A percentile compares a stretch with the other conserved stretches of the same genome.
phyloP scores from a whole-genome alignment of 2,329 filamentous ascomycete species.

The Aspergillus felis region DNA sequence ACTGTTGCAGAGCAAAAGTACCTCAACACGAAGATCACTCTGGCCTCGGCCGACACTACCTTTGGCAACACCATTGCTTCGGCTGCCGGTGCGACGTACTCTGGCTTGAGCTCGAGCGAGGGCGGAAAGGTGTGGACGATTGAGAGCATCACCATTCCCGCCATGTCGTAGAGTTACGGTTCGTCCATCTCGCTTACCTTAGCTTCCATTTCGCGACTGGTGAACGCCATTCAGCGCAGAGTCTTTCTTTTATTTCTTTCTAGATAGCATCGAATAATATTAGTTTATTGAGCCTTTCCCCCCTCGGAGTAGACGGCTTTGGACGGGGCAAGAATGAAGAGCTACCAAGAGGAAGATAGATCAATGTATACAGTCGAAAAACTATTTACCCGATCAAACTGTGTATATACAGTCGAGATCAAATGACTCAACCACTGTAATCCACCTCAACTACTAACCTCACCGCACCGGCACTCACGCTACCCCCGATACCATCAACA shows the following conservation, averaged over 20 bases:
- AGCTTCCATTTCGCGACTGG: no score
- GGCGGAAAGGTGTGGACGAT: constrained; percentile 39
- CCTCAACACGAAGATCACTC: constrained; percentile 38
- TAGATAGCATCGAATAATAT: neutral
- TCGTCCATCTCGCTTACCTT: neutral
- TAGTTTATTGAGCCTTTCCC: neutral
- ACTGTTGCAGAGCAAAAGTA: constrained; percentile 40
- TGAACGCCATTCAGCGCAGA: neutral
- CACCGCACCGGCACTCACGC: constrained; percentile 27
- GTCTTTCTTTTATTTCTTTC: neutral
- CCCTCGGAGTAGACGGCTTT: neutral
- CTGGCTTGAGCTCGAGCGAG: constrained; percentile 28
- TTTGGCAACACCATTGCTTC: constrained; percentile 23
- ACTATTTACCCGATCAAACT: constrained; percentile 1
- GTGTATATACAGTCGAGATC: constrained; percentile 3
- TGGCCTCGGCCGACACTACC: constrained; percentile 27
- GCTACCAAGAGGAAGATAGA: neutral
- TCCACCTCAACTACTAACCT: constrained; percentile 25
- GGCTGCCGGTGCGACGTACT: constrained; percentile 32
- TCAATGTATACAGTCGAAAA: neutral
- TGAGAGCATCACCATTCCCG: constrained; percentile 32
- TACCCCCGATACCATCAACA: constrained; percentile 35
- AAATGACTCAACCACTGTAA: constrained; percentile 15
- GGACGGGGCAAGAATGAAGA: neutral
- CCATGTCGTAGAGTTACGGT: constrained; percentile 19